Evolutionary conservation across 106 monocot species (phyloP).

Genomic region (Ottelia alismoides): DNA sequence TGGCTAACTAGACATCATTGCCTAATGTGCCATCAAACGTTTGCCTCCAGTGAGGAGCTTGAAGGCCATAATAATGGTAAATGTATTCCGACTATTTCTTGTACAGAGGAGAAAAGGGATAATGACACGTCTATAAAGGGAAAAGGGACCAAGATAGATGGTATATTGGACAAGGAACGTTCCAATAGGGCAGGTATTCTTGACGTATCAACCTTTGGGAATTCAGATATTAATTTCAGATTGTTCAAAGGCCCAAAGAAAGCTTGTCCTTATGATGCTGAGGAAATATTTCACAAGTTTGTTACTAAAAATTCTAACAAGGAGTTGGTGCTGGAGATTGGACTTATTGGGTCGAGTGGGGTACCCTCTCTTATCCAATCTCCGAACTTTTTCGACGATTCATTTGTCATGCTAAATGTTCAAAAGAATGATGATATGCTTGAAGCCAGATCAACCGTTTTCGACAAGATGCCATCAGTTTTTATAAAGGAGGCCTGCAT

Average conservation of each 20-base stretch:
- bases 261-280: slow-evolving; percentile 59
- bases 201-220: slow-evolving; percentile 22
- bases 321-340: slow-evolving; percentile 76
- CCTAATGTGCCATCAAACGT: slow-evolving; percentile 71
- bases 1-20: slow-evolving; percentile 89
- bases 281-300: slow-evolving; percentile 56
- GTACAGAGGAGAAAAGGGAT: slow-evolving; percentile 44
- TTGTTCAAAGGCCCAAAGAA: slow-evolving; percentile 28
- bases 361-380: slow-evolving; percentile 40
- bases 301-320: slow-evolving; percentile 52
- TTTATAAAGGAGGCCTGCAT: background rate
- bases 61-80: slow-evolving; percentile 61
- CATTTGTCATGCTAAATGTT: slow-evolving; percentile 14
- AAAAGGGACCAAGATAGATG: slow-evolving; percentile 27
- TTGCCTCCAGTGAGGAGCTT: slow-evolving; percentile 30
- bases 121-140: slow-evolving; percentile 27
- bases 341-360: slow-evolving; percentile 76
- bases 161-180: slow-evolving; percentile 26
- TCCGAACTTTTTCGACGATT: slow-evolving; percentile 20
- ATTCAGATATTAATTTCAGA: slow-evolving; percentile 18
- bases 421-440: too few relatives aligned
- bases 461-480: slow-evolving; percentile 1
- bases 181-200: slow-evolving; percentile 17
- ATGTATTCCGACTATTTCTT: slow-evolving; percentile 22
- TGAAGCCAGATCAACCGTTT: background rate